These are phyloP conservation scores for Melaleuca alternifolia DNA, from an alignment of 345 rosid genomes.

Conservation along the genomic window DNA sequence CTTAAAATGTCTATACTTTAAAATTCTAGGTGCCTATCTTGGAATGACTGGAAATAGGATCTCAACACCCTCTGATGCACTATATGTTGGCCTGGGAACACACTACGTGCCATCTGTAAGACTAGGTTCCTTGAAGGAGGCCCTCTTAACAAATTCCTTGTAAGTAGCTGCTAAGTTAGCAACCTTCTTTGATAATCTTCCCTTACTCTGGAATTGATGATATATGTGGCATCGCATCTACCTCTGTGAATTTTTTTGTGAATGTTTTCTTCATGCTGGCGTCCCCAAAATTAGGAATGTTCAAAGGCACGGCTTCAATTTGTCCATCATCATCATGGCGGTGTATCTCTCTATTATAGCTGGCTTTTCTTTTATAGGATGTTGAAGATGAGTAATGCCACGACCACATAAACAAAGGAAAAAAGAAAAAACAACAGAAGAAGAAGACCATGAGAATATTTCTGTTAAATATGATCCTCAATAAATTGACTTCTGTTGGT, in stretches of 20 bases:
- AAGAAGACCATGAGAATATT: neutral
- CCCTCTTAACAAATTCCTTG: slow-evolving; percentile 54
- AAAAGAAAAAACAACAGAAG: neutral
- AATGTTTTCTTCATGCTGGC: neutral
- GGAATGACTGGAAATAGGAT: slow-evolving; percentile 87
- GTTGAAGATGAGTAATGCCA: neutral
- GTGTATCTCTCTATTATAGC: neutral
- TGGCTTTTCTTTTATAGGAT: neutral
- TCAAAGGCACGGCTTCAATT: neutral
- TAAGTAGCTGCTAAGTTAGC: slow-evolving; percentile 8
- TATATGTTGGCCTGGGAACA: slow-evolving; percentile 75
- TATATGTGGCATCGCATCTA: neutral
- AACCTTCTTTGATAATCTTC: neutral
- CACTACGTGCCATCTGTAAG: slow-evolving; percentile 73
- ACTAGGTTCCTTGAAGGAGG: slow-evolving; percentile 56
- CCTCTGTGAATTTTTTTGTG: neutral
- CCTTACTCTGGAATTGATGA: neutral
- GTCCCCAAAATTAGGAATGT: neutral
- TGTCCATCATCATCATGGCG: neutral
- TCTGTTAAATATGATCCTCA: neutral
- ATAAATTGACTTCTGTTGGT: neutral
- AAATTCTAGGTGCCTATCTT: slow-evolving; percentile 69
- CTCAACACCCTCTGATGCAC: slow-evolving; percentile 77
- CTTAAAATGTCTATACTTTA: neutral
- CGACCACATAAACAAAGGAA: neutral